Evolutionary conservation across 306 rosid genomes (phyloP), one percentile per base, ranked within the genome.

Genomic region (Ormosia emarginata): DNA sequence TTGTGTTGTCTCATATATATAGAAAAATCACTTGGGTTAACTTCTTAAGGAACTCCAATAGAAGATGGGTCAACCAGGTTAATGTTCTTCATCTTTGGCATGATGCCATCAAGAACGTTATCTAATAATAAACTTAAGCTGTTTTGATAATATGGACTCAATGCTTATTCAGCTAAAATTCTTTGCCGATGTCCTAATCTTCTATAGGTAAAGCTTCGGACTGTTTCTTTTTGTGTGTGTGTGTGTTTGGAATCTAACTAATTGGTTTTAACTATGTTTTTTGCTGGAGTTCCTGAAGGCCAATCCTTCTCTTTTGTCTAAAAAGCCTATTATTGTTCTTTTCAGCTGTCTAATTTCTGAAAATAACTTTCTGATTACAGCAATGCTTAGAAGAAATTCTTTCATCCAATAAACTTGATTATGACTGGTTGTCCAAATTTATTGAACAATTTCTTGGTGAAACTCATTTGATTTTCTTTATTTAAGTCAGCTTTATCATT

Each of bases 71-170:
- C 33, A 80, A 79, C 80, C 94, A 89, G 47, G 79, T 95, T 85
- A 90, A 90, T 63, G 88, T 91, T 74, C 95, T 95, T 77, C 88
- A 85, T 56, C 79, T 93, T 53, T 95, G 98, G 98, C 95, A 95
- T 71, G 70, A 82, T 69, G 94, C 91, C 71, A 81, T 95, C 66
- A 88, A 75, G 91, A 93, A 80, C 88, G 90, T 18, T 80, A 81
- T 74, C 88, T 87, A 83, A 50, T 88, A 9, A 91, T 89, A 81
- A 87, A 79, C 58, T 70, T 85, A 8, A 44, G 83, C 34, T 68
- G 68, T 32, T 82, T 85, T 70, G 86, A 87, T 29, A 80, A 84
- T 85, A 81, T 95, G 59, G 97, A 90, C 80, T 88, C 92, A 46
- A 46, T 89, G 57, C 84, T 93, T 41, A 74, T 91, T 84, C 91